phyloP scores from a whole-genome alignment of 306 rosid genomes.

The Mimosa pudica region DNA sequence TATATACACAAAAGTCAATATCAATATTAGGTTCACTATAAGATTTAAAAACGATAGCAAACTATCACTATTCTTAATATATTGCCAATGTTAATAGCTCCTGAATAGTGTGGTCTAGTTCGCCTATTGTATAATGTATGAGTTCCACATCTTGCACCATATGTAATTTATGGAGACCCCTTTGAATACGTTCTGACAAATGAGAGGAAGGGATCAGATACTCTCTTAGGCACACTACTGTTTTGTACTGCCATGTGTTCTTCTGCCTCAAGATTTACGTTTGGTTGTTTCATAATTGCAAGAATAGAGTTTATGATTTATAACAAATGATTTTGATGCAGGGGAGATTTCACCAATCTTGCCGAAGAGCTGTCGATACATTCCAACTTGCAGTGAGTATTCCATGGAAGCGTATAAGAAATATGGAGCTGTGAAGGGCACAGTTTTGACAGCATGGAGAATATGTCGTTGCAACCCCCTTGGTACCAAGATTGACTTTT shows the following conservation, averaged over 20 bases:
- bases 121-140: neutral
- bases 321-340: conserved; percentile 27
- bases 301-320: neutral
- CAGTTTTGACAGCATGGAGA: conserved; percentile 79
- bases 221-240: neutral
- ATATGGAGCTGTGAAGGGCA: conserved; percentile 77
- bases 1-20: too few species aligned
- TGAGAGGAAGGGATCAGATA: neutral
- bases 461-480: conserved; percentile 92
- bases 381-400: conserved; percentile 93
- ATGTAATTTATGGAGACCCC: neutral
- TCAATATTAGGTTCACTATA: neutral
- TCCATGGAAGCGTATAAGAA: conserved; percentile 95
- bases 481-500: conserved; percentile 49
- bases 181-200: neutral
- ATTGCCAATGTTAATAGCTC: neutral
- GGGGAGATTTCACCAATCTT: conserved; percentile 92
- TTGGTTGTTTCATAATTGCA: neutral
- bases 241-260: neutral
- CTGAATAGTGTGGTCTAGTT: neutral
- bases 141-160: neutral
- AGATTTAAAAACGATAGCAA: neutral
- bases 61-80: neutral
- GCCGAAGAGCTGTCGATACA: conserved; percentile 78
- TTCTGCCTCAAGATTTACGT: neutral